A percentile compares a stretch with the other conserved stretches of the same genome.
Evolutionary conservation across 768 basidiomycete genomes (phyloP).

Genomic region (Tricholoma furcatifolium): DNA sequence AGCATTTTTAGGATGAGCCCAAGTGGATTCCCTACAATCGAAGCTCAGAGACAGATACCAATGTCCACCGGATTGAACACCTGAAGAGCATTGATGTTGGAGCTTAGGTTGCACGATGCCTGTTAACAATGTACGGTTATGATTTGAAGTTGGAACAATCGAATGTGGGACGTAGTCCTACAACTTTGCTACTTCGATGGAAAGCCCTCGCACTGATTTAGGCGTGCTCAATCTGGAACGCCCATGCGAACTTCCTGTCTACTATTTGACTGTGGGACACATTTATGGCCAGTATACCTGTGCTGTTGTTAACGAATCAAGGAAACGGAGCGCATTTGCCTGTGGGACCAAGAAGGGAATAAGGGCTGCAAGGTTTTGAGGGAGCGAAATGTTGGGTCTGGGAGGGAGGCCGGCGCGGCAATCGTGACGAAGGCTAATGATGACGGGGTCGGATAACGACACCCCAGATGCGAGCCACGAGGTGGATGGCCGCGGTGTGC

Average conservation of each 20-base stretch:
- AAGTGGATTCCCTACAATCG: constrained; percentile 87
- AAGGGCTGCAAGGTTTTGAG: too few relatives aligned
- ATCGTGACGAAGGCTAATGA: too few relatives aligned
- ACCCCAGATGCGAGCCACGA: too few relatives aligned
- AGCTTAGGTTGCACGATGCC: constrained; percentile 24
- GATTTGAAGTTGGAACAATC: not conserved
- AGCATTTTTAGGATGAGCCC: constrained; percentile 76
- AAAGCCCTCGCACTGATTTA: too few relatives aligned
- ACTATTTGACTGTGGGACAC: constrained; percentile 16
- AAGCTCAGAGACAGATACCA: constrained; percentile 56
- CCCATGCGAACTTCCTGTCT: constrained; percentile 21
- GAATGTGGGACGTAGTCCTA: too few relatives aligned
- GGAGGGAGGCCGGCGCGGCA: too few relatives aligned
- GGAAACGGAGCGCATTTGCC: constrained; percentile 16
- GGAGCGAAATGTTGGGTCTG: too few relatives aligned
- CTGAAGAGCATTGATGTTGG: constrained; percentile 46
- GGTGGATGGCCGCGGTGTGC: too few relatives aligned
- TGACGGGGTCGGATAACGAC: too few relatives aligned
- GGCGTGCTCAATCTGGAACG: constrained; percentile 15
- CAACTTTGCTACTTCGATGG: too few relatives aligned
- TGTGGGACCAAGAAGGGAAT: constrained; percentile 29
- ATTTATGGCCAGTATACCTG: constrained; percentile 26
- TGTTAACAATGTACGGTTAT: constrained; percentile 2
- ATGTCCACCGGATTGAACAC: constrained; percentile 63
- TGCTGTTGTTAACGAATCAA: constrained; percentile 27